Evolutionary conservation across 768 basidiomycete genomes (phyloP).

Genomic region (Leccinum subtestaceum): DNA sequence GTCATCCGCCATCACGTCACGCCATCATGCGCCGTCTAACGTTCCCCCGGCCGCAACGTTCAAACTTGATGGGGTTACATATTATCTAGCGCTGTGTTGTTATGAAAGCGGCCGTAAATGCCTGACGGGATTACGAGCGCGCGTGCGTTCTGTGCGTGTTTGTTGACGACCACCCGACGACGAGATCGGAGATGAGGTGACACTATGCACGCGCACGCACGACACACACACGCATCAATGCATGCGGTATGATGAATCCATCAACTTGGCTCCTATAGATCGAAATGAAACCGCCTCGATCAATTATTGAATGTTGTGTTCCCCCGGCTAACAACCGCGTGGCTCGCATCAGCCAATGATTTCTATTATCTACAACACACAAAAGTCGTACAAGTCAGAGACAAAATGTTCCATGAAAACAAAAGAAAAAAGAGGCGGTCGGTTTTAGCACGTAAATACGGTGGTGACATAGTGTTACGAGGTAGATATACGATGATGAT

Average conservation of each 20-base stretch:
- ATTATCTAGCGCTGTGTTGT: no score
- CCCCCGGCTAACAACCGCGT: background rate
- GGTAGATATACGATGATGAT: conserved; percentile 20
- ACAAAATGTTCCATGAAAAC: background rate
- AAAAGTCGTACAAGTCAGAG: background rate
- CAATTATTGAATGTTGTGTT: background rate
- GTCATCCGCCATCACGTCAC: no score
- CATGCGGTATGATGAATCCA: background rate
- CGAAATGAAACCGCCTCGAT: background rate
- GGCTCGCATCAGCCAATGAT: background rate
- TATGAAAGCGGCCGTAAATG: no score
- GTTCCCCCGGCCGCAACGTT: no score
- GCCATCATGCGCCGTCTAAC: no score
- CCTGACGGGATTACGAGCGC: background rate
- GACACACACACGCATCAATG: background rate
- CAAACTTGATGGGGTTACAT: no score
- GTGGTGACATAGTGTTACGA: conserved; percentile 22
- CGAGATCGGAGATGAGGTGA: background rate
- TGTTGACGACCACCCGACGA: background rate
- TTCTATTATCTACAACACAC: background rate
- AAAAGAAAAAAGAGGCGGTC: background rate
- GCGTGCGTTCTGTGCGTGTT: background rate
- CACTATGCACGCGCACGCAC: background rate
- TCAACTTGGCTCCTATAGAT: background rate
- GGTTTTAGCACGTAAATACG: conserved; percentile 12